Evolutionary conservation across 495 filamentous ascomycete genomes (phyloP), one percentile per base, ranked within the genome.

Genomic region (Penicillium argentinense): DNA sequence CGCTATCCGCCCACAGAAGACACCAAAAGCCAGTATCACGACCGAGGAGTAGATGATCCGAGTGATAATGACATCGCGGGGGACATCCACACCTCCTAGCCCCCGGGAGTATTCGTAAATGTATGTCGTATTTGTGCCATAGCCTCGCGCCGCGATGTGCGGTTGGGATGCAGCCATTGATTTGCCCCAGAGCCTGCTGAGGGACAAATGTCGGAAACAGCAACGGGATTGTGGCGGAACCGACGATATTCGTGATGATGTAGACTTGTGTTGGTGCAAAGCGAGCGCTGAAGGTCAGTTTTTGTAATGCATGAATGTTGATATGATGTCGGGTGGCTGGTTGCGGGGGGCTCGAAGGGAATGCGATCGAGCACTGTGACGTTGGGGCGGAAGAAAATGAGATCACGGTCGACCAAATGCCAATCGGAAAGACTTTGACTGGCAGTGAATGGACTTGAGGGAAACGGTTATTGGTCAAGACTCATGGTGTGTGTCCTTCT

Each of bases 1-100:
- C 12, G 79, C 69, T 9, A 85, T 57, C 30, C 84, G 74, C 39
- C 78, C 76, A 34, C 75, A 59, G 27, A 88, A 73, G 19, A 84
- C 60, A 8, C 71, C 42, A n/a, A 79, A 57, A 26, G 75, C 75
- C 8, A 86, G 56, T 4, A 58, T 49, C 4, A 71, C 56, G 23
- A 86, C 64, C 2, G 75, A 75, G 4, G 62, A 27, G 63, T 73
- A 72, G 48, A 79, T 69, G 17, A 72, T 62, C 16, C 62, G 64
- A 6, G 69, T 64, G 36, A 75, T 60, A 5, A 76, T 51, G 16
- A 64, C 59, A 62, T 76, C 73, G 38, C 63, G 63, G 16, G 70
- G 66, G 11, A 76, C 62, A 30, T 76, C 56, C 39, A 76, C 73
- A 18, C 73, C 73, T 16, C 36, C 51, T 17, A 76, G 29, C 2